phyloP scores from a whole-genome alignment of 148 eudicot genomes.

The Pharnaceum exiguum region DNA sequence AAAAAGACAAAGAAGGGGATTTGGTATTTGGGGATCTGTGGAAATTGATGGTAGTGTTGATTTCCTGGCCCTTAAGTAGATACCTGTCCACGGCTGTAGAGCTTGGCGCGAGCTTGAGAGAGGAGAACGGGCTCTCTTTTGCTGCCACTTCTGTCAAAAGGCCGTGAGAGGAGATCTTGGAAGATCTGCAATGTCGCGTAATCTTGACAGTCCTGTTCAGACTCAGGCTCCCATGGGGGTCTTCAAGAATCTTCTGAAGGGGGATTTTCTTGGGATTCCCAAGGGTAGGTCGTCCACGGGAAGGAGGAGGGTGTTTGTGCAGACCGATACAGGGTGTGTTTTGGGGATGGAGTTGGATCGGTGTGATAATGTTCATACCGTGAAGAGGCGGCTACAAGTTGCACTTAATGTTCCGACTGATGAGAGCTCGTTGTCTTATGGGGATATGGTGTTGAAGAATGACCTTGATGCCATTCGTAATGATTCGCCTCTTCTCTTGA shows the following conservation, averaged over 20 bases:
- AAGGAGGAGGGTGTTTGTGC: conserved; percentile 85
- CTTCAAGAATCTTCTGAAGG: conserved; percentile 52
- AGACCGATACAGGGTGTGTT: conserved; percentile 88
- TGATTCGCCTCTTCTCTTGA: conserved; percentile 81
- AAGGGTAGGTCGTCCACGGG: conserved; percentile 42
- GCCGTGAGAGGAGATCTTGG: conserved; percentile 22
- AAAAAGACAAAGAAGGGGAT: conserved; percentile 8
- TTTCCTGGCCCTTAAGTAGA: neutral
- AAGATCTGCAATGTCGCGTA: too few relatives aligned
- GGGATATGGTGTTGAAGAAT: conserved; percentile 83
- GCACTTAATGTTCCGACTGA: conserved; percentile 77
- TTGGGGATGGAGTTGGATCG: conserved; percentile 92
- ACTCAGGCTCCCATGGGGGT: conserved; percentile 73
- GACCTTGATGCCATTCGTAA: conserved; percentile 79
- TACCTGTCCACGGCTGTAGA: conserved; percentile 28
- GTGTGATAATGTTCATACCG: conserved; percentile 85
- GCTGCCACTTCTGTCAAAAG: conserved; percentile 29
- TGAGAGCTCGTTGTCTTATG: conserved; percentile 84
- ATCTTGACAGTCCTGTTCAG: conserved; percentile 49
- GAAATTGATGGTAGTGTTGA: conserved; percentile 43
- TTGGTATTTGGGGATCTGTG: conserved; percentile 9
- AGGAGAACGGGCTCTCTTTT: conserved; percentile 40
- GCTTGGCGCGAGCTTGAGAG: conserved; percentile 40
- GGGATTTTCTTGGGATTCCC: conserved; percentile 43
- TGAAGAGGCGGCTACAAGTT: conserved; percentile 76